Evolutionary conservation across 148 eudicot genomes (phyloP).

Genomic region (Cornus kousa): DNA sequence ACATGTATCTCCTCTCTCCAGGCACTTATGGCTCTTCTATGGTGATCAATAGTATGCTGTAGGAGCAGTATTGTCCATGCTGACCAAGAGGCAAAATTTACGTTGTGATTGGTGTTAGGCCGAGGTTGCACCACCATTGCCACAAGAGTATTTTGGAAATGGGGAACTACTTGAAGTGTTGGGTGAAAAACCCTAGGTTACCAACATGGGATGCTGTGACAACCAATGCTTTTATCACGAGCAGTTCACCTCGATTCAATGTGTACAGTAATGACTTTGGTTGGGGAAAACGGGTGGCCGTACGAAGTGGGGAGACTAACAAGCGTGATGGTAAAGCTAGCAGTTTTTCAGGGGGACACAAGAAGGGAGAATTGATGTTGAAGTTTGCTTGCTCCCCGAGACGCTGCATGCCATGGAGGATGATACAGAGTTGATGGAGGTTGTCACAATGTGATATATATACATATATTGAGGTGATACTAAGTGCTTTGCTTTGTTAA

Average conservation of each 20-base stretch:
- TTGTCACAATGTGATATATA: background rate
- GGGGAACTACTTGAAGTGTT: slow-evolving; percentile 1
- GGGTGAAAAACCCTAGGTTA: slow-evolving; percentile 17
- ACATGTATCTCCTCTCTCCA: slow-evolving; percentile 32
- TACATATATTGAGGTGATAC: no score
- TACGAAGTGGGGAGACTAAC: slow-evolving; percentile 27
- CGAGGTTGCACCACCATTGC: slow-evolving; percentile 14
- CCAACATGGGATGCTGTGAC: background rate
- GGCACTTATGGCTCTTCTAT: slow-evolving; percentile 35
- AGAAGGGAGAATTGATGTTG: slow-evolving; percentile 37
- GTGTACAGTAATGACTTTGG: slow-evolving; percentile 39
- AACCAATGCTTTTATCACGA: background rate
- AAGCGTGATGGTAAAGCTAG: slow-evolving; percentile 32
- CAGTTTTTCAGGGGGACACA: slow-evolving; percentile 30
- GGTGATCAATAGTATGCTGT: slow-evolving; percentile 20
- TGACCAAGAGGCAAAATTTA: slow-evolving; percentile 4
- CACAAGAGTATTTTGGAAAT: background rate
- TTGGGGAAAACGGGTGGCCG: slow-evolving; percentile 44
- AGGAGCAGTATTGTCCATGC: background rate
- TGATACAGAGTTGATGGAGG: slow-evolving; percentile 33
- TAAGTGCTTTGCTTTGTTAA: no score
- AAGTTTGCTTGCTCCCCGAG: slow-evolving; percentile 23
- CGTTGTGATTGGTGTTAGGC: slow-evolving; percentile 8
- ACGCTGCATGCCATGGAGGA: slow-evolving; percentile 14
- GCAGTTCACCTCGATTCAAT: slow-evolving; percentile 33